Percentiles rank a stretch among this genome's conserved stretches.
phyloP scores from a whole-genome alignment of 2,329 filamentous ascomycete species.

The Thelonectria olida region DNA sequence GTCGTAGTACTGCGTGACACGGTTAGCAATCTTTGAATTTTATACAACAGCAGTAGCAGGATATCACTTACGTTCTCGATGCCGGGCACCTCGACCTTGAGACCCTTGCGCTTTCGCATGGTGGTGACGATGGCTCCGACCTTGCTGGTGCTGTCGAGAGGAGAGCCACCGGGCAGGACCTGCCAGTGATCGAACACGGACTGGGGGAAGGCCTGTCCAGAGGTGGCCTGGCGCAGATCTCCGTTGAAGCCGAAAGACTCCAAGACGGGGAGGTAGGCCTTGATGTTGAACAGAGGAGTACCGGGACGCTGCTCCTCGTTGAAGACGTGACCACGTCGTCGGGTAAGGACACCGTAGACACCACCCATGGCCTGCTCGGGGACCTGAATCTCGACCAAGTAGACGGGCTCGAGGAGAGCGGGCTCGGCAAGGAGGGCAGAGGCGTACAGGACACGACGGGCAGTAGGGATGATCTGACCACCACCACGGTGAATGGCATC shows the following conservation, averaged over 20 bases:
- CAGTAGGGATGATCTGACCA: constrained; percentile 98
- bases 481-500: constrained; percentile 99
- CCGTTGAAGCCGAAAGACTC: constrained; percentile 99
- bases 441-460: constrained; percentile 97
- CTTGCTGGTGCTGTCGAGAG: constrained; percentile 84
- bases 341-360: constrained; percentile 99
- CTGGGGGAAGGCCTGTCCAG: constrained; percentile 98
- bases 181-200: constrained; percentile 99
- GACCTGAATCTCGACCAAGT: constrained; percentile 99
- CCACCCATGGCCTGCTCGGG: constrained; percentile 99
- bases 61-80: constrained; percentile 87
- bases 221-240: constrained; percentile 92
- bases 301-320: constrained; percentile 96
- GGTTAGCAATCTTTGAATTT: constrained; percentile 33
- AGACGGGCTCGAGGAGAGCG: constrained; percentile 94
- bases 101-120: constrained; percentile 99
- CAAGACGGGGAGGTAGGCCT: constrained; percentile 95
- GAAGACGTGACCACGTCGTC: constrained; percentile 99
- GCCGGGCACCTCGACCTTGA: constrained; percentile 94
- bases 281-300: constrained; percentile 99
- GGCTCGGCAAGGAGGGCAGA: constrained; percentile 90
- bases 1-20: constrained; percentile 85
- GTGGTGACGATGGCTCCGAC: constrained; percentile 83
- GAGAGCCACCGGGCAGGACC: constrained; percentile 91
- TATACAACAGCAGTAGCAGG: neutral